phyloP scores from a whole-genome alignment of 2,329 filamentous ascomycete genomes.

The Hymenoscyphus infarciens region DNA sequence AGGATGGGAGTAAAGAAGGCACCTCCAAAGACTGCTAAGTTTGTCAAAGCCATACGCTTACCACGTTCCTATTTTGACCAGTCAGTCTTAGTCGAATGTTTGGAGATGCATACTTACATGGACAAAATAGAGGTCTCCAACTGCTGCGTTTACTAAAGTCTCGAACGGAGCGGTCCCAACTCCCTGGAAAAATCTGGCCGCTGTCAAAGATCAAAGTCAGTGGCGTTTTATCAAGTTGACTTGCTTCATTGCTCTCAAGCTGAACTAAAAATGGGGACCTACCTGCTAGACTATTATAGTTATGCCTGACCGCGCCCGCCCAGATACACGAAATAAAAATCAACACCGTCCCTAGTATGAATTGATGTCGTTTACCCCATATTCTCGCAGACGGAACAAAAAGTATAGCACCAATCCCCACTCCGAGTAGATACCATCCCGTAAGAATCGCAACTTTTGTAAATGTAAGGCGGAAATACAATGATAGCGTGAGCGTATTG shows the following conservation, averaged over 20 bases:
- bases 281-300: slow-evolving; percentile 63
- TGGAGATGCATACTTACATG: slow-evolving; percentile 54
- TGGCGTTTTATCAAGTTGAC: no score
- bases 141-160: slow-evolving; percentile 80
- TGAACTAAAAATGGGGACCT: background rate
- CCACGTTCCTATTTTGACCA: slow-evolving; percentile 58
- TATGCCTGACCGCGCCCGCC: slow-evolving; percentile 61
- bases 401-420: slow-evolving; percentile 75
- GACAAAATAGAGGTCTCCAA: slow-evolving; percentile 88
- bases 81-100: background rate
- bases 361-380: slow-evolving; percentile 90
- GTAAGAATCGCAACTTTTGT: slow-evolving; percentile 79
- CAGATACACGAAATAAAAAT: slow-evolving; percentile 72
- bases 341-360: slow-evolving; percentile 71
- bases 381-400: slow-evolving; percentile 85
- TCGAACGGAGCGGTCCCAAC: slow-evolving; percentile 86
- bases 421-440: slow-evolving; percentile 81
- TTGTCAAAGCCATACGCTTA: slow-evolving; percentile 79
- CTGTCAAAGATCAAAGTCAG: slow-evolving; percentile 32
- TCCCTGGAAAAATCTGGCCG: slow-evolving; percentile 80
- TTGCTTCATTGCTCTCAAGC: background rate
- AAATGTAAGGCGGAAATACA: slow-evolving; percentile 63
- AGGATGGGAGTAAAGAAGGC: slow-evolving; percentile 82
- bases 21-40: slow-evolving; percentile 66
- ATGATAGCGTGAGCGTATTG: slow-evolving; percentile 74